Conservation (phyloP, 1,284 basidiomycete species). For the Rhodotorula sp. region DNA sequence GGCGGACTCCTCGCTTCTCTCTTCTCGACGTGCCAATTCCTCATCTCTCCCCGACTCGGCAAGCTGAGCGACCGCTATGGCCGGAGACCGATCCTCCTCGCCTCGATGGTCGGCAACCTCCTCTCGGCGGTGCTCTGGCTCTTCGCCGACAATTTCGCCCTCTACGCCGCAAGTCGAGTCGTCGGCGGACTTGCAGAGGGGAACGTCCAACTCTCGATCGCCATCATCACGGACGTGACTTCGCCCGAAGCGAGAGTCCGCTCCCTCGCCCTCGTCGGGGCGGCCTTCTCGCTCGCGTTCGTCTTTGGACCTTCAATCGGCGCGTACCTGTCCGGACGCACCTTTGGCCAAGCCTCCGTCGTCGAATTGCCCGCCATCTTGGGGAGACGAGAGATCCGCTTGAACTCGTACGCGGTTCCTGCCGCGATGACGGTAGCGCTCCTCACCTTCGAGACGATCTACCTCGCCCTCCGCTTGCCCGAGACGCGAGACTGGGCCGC, state of each 20-base stretch:
- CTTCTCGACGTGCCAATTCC: slow-evolving; percentile 66
- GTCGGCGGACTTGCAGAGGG: slow-evolving; percentile 63
- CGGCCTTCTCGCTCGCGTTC: slow-evolving; percentile 90
- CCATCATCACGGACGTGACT: slow-evolving; percentile 84
- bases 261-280: slow-evolving; percentile 84
- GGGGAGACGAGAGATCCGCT: slow-evolving; percentile 61
- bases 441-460: slow-evolving; percentile 44
- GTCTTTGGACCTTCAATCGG: slow-evolving; percentile 63
- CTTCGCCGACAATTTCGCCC: slow-evolving; percentile 71
- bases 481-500: slow-evolving; percentile 43
- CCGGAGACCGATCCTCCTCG: slow-evolving; percentile 71
- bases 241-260: slow-evolving; percentile 60
- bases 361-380: slow-evolving; percentile 15
- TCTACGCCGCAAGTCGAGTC: slow-evolving; percentile 81
- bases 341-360: slow-evolving; percentile 41
- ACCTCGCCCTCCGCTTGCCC: slow-evolving; percentile 43
- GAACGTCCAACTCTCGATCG: slow-evolving; percentile 56
- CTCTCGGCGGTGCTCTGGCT: slow-evolving; percentile 84
- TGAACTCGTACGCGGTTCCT: slow-evolving; percentile 70
- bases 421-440: slow-evolving; percentile 53
- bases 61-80: slow-evolving; percentile 70
- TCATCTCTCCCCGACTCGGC: slow-evolving; percentile 81
- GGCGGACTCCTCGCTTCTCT: slow-evolving; percentile 45
- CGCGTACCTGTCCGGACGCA: slow-evolving; percentile 52
- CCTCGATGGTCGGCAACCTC: slow-evolving; percentile 89